phyloP scores from a whole-genome alignment of 345 rosid species.

The Linum tenue region DNA sequence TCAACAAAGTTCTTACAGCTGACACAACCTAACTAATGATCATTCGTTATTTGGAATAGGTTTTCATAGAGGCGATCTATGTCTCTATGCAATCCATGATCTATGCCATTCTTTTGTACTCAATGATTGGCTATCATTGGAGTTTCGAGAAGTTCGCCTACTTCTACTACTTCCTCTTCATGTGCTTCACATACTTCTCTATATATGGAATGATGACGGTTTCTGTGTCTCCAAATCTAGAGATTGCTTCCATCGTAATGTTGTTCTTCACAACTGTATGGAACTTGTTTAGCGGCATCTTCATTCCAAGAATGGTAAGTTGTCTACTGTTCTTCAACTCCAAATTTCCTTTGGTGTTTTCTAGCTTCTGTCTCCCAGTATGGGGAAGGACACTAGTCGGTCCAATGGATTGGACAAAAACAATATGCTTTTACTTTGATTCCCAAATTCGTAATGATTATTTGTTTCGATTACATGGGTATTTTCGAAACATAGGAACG shows the following conservation, averaged over 20 bases:
- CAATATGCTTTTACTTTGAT: no score
- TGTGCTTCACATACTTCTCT: conserved; percentile 37
- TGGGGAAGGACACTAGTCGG: no score
- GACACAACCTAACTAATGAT: not conserved
- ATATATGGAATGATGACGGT: conserved; percentile 41
- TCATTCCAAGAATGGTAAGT: conserved; percentile 32
- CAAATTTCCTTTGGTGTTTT: not conserved
- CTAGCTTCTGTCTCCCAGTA: no score
- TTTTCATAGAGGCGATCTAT: conserved; percentile 32
- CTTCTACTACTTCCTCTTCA: conserved; percentile 39
- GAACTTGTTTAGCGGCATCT: conserved; percentile 41
- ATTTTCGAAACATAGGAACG: no score
- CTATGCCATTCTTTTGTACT: conserved; percentile 22
- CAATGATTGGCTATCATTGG: conserved; percentile 35
- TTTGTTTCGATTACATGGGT: no score
- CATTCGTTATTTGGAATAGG: conserved; percentile 15
- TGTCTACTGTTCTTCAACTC: not conserved
- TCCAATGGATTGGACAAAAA: no score
- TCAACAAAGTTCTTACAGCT: no score
- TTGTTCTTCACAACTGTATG: conserved; percentile 35
- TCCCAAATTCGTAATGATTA: no score
- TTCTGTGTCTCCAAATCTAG: conserved; percentile 32
- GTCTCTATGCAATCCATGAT: conserved; percentile 25
- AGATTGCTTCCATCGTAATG: conserved; percentile 31
- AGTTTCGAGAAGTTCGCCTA: conserved; percentile 20